Base-by-base conservation (phyloP, 345 rosid genomes). In the Chamaenerion angustifolium region DNA sequence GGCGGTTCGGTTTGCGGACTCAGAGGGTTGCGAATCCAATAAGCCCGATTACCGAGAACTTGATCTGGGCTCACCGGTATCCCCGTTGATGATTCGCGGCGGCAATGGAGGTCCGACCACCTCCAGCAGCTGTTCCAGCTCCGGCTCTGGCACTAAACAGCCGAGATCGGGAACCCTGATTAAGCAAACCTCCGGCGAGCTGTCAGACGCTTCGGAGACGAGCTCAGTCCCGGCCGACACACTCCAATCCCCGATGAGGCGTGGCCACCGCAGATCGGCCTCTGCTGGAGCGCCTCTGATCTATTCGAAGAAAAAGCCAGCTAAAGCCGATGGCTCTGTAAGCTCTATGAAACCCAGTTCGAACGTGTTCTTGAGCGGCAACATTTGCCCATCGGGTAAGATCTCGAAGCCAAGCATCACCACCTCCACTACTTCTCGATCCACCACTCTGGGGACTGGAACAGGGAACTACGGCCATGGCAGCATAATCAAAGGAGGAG, bases 401-500 rank as follows among this genome's bases (percentile, higher is more conserved):
- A 86, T 90, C 80, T 73, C 69, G 41, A 86, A 81, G 65, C 65
- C 83, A 17, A 74, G 66, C 51, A 72, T 76, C 58, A 62, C 73
- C 54, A 40, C 48, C 54, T 82, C 93, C 56, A 64, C 55, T 15
- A 61, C 80, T 6, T 72, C 54, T 55, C 64, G 73, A 55, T 49
- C 87, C 6, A 88, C 82, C 37, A 80, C 75, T 40, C 67, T 90
- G 51, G 83, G 89, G 15, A 74, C 75, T 4, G 85, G 96, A 6
- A 76, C 81, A 1, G 98, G 89, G 11, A 76, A 87, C 56, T 90
- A 90, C 57, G 98, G 98, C 7, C 96, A 82, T 50, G 98, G 98
- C 11, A 90, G 85, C 61, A 82, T 87, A 44, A 69, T 90, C 52
- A 77, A 88, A 0, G 67, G 86, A 21, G 64, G 65, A 40, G 65